Evolutionary conservation across 148 eudicot species (phyloP), one percentile per base, ranked within the genome.

Genomic region (Cornus florida): DNA sequence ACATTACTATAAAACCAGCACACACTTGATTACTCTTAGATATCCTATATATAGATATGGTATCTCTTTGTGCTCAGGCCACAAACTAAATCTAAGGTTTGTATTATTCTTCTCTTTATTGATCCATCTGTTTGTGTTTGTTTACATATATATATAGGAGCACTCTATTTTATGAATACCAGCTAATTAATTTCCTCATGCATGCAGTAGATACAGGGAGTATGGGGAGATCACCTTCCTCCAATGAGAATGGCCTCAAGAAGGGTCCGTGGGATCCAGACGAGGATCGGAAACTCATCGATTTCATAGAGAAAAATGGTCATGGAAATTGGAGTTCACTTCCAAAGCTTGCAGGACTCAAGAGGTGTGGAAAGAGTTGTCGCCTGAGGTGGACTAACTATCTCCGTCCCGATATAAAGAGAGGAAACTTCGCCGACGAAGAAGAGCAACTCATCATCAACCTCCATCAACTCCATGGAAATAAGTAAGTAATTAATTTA

Each of bases 321-420:
- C 91, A 86, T 82, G 93, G 93, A 14, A 88, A 88, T 53, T 90
- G 93, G 93, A 78, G 93, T 62, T 89, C 89, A 22, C 89, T 90
- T 11, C 93, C 93, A 1, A 88, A 88, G 73, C 80, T 83, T 6
- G 91, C 91, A 0, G 93, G 88, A 10, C 78, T 90, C 23, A 90
- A 90, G 73, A 78, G 93, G 48, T 90, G 89, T 64, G 93, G 91
- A 39, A 90, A 90, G 80, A 90, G 92, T 75, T 90, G 92, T 24
- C 67, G 92, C 46, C 83, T 90, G 12, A 75, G 93, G 7, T 90
- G 93, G 93, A 88, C 93, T 7, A 90, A 90, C 23, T 90, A 90
- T 67, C 87, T 90, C 39, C 72, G 91, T 28, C 92, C 92, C 0
- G 92, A 90, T 76, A 90, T 90, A 83, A 90, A 88, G 82, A 80